These are phyloP conservation scores for Vickermania ingenoplastis DNA, from an alignment of 208 protist genomes.

Conservation along the genomic window DNA sequence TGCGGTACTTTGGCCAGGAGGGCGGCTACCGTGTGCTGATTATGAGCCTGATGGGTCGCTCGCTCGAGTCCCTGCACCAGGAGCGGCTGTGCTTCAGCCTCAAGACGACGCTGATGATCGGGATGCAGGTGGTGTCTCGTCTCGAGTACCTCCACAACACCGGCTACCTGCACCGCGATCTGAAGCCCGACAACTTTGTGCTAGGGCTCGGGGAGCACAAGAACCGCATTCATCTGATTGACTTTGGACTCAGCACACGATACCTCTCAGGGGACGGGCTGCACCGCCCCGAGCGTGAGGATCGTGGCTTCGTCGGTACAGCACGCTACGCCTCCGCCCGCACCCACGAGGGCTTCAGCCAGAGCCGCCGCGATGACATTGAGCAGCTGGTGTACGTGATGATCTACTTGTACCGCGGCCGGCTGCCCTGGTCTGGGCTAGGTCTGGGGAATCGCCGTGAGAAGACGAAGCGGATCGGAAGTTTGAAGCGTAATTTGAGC, in stretches of 20 bases:
- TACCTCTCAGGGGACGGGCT: slow-evolving; percentile 46
- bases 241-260: slow-evolving; percentile 91
- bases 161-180: slow-evolving; percentile 97
- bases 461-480: slow-evolving; percentile 43
- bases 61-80: slow-evolving; percentile 92
- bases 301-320: slow-evolving; percentile 94
- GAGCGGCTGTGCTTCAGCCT: slow-evolving; percentile 89
- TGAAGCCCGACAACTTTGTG: slow-evolving; percentile 99
- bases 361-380: slow-evolving; percentile 84
- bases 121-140: slow-evolving; percentile 94
- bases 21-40: slow-evolving; percentile 98
- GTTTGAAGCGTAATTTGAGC: slow-evolving; percentile 44
- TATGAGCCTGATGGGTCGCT: slow-evolving; percentile 97
- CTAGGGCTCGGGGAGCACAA: slow-evolving; percentile 88
- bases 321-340: slow-evolving; percentile 95
- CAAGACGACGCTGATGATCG: slow-evolving; percentile 98
- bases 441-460: slow-evolving; percentile 74
- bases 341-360: slow-evolving; percentile 93
- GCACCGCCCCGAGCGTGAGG: slow-evolving; percentile 58
- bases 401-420: slow-evolving; percentile 93
- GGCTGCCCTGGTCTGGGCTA: slow-evolving; percentile 94
- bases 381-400: slow-evolving; percentile 91
- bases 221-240: slow-evolving; percentile 80
- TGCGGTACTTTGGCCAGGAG: slow-evolving; percentile 96
- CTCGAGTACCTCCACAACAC: slow-evolving; percentile 97